phyloP scores from a whole-genome alignment of 2,329 filamentous ascomycete species.

The Hypomyces perniciosus region DNA sequence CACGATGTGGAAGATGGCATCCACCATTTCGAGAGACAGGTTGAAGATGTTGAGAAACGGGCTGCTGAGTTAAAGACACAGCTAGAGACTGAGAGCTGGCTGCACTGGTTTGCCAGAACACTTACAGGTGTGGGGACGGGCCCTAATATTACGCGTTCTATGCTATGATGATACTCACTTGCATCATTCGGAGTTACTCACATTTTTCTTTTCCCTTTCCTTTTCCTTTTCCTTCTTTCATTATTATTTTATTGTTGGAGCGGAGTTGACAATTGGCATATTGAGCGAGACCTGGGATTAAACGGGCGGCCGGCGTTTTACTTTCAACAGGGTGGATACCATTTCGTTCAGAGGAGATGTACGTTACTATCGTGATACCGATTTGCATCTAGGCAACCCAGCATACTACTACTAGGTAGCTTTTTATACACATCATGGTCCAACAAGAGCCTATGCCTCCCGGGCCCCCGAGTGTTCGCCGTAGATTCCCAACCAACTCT shows the following conservation, averaged over 20 bases:
- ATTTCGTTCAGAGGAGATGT: constrained; percentile 16
- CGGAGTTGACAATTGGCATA: constrained; percentile 6
- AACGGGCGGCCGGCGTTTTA: constrained; percentile 13
- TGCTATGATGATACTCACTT: constrained; percentile 16
- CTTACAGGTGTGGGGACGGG: constrained; percentile 55
- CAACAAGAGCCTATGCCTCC: not conserved
- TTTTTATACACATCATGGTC: constrained; percentile 21
- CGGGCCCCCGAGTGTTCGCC: not conserved
- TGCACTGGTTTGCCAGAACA: constrained; percentile 58
- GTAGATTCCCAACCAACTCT: not conserved
- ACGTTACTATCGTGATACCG: constrained; percentile 15
- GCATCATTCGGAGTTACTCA: constrained; percentile 14
- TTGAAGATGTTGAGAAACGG: constrained; percentile 61
- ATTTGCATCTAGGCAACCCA: constrained; percentile 16
- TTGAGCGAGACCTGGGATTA: constrained; percentile 5
- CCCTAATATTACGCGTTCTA: constrained; percentile 44
- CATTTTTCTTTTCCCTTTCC: not conserved
- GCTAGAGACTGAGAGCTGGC: constrained; percentile 58
- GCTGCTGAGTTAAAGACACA: constrained; percentile 57
- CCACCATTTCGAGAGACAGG: constrained; percentile 70
- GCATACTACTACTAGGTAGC: constrained; percentile 10
- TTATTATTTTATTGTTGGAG: not conserved
- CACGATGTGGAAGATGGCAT: constrained; percentile 83
- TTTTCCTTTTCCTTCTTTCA: not conserved
- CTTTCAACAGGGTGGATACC: constrained; percentile 10